These are phyloP conservation scores for Lachnellula arida DNA, from an alignment of 2,329 filamentous ascomycete genomes.

Conservation along the genomic window DNA sequence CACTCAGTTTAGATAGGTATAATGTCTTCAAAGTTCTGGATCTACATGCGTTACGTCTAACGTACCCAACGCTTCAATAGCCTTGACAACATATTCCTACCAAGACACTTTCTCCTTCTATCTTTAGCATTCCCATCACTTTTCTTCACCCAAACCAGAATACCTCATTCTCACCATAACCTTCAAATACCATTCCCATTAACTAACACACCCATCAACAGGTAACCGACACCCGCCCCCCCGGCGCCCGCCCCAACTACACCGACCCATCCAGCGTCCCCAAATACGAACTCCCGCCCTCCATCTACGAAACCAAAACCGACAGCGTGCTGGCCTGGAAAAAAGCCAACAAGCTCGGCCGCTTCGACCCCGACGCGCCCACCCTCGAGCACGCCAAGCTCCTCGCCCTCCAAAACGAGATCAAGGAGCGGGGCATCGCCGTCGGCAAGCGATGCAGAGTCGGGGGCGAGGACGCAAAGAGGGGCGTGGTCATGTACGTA, in stretches of 20 bases:
- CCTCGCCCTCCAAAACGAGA: conserved; percentile 62
- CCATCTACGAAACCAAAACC: conserved; percentile 78
- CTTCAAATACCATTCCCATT: not conserved
- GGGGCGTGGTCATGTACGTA: conserved; percentile 66
- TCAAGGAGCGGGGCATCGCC: conserved; percentile 62
- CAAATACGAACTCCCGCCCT: conserved; percentile 84
- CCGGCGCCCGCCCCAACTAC: conserved; percentile 71
- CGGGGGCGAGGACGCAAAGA: conserved; percentile 61
- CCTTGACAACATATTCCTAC: too few relatives aligned
- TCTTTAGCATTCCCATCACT: not conserved
- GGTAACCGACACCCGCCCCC: conserved; percentile 77
- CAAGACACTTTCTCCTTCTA: too few relatives aligned
- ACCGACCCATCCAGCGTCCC: conserved; percentile 75
- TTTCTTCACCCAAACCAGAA: not conserved
- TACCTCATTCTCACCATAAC: not conserved
- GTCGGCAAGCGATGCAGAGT: conserved; percentile 61
- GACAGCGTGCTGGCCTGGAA: conserved; percentile 96
- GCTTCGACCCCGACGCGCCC: conserved; percentile 84
- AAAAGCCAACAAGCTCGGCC: conserved; percentile 87
- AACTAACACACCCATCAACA: conserved; percentile 34
- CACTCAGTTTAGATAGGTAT: too few relatives aligned
- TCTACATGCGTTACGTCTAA: too few relatives aligned
- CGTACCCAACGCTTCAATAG: too few relatives aligned
- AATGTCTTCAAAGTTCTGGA: too few relatives aligned
- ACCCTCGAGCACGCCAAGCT: conserved; percentile 69